Evolutionary conservation across 2,329 filamentous ascomycete species (phyloP), one percentile per base, ranked within the genome.

Genomic region (Pseudogymnoascus sp.): DNA sequence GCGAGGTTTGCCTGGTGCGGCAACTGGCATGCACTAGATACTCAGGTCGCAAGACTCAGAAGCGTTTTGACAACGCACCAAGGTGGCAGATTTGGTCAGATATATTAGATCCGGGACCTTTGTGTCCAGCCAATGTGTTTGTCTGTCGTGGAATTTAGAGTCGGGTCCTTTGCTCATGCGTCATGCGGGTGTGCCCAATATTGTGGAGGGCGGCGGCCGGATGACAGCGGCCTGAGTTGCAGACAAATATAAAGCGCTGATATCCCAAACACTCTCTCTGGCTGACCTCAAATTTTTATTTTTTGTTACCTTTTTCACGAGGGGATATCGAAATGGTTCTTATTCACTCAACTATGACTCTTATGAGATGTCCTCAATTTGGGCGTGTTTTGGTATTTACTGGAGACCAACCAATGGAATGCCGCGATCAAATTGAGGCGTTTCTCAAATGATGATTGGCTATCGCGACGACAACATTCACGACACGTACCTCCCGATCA

Each of bases 171-270:
- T 16, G 28, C 47, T 54, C 47, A 54, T 54, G 47, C 47, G 47
- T 54, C 47, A 54, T 54, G 47, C 47, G 30, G n/a, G 28, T 18
- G 16, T 54, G 47, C 47, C 47, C 47, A 54, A 54, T 54, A 54
- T 54, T 54, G 47, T 18, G 47, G 28, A 32, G 25, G 47, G 47
- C n/a, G n/a, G n/a, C n/a, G n/a, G n/a, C 16, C 9, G 47, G 47
- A 54, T 54, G 47, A 32, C 47, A 54, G n/a, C 25, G 43, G 1
- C 12, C 11, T 43, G 39, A 43, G 41, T 6, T 4, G 22, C 25
- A 2, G 28, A 50, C 43, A 54, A 54, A 54, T 54, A 54, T 54
- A 54, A 54, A 54, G 47, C 47, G 9, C 28, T 12, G 16, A 7
- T 7, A 32, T 54, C 47, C 47, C 47, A 12, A 32, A 32, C 3